Evolutionary conservation across 2,329 filamentous ascomycete genomes (phyloP), one percentile per base, ranked within the genome.

Genomic region (Trichoderma endophyticum): DNA sequence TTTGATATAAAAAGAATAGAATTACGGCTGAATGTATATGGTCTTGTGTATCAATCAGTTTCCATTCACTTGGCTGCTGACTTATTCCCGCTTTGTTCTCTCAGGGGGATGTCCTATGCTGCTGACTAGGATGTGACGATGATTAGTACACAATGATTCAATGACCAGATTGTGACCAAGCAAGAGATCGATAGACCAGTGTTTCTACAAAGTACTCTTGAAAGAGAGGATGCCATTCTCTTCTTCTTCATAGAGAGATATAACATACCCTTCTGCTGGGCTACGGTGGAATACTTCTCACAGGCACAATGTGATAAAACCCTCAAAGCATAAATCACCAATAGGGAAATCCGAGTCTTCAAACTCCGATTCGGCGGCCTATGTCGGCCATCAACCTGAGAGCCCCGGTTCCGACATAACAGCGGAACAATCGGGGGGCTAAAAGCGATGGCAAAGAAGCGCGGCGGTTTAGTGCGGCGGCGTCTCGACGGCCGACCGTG

Each of bases 361-460:
- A 14, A 48, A n/a, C 39, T 24, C 70, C 63, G 70, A 65, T 62
- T 54, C 62, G 56, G 70, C 62, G 54, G 26, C 57, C 43, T 28
- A 36, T n/a, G 43, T 62, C 63, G 56, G 60, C 51, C 48, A n/a
- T 56, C 48, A 32, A 48, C 12, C 65, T 48, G 6, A 43, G 9
- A 26, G 24, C 36, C 34, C 48, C 56, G 48, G 34, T 69, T 59
- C 64, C 64, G 43, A 51, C 24, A 61, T 18, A 24, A 28, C 26
- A 21, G 34, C 71, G 71, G 64, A 69, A 72, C 43, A 68, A 64
- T 56, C 57, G 70, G 70, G 39, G 56, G 39, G 21, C 18, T 32
- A 34, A 26, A 51, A 24, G 36, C 18, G 12, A 51, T 15, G 28
- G 36, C 12, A 21, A 28, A 62, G 57, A 30, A 61, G 54, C 39